Base-by-base conservation (phyloP, 2,329 filamentous ascomycete genomes). In the Xylaria sp. region DNA sequence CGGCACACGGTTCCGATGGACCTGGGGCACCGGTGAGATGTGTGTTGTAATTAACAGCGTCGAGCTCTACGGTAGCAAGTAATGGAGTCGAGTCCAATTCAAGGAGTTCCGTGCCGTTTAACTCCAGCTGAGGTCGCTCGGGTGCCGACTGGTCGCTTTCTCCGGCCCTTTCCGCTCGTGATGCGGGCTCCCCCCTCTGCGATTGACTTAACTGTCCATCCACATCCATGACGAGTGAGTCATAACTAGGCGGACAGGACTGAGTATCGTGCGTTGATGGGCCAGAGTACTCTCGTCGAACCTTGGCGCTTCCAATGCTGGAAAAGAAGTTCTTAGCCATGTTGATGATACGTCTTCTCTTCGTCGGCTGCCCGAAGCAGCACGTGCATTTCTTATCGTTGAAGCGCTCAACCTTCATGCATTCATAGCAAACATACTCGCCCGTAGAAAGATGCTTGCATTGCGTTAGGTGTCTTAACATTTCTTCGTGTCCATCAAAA, bases 361-460 rank as follows among this genome's bases (percentile, higher is more conserved):
- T 85, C 7, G 84, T 87, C 3, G 83, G 82, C 46, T 85, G 84
- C n/a, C 82, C 82, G 20, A 84, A 75, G 72, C 84, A 87, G 48
- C 82, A 81, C 65, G 82, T 84, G 78, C 85, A 87, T 74, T 84
- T 83, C 72, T 81, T 78, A 71, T 88, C 85, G 77, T 84, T 83
- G 76, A 88, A 87, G 46, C 81, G 80, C 75, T 88, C 86, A 65
- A 84, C 80, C 73, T 82, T 83, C 75, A 81, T 83, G 74, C 87
- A 87, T 46, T 87, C 83, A 74, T 86, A 88, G 75, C 86, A 89
- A 80, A 85, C 84, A 72, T 88, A 88, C 79, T 88, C 84, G 66
- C 85, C 84, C 3, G 81, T 81, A 32, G 80, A 76, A 39, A 88
- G 82, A 74, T 85, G 80, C 37, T 81, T 79, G 74, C 86, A 88